Percentiles rank a stretch among this genome's conserved stretches.
Conservation (phyloP, 1,284 basidiomycete species). For the Singerocomus inundabilis region DNA sequence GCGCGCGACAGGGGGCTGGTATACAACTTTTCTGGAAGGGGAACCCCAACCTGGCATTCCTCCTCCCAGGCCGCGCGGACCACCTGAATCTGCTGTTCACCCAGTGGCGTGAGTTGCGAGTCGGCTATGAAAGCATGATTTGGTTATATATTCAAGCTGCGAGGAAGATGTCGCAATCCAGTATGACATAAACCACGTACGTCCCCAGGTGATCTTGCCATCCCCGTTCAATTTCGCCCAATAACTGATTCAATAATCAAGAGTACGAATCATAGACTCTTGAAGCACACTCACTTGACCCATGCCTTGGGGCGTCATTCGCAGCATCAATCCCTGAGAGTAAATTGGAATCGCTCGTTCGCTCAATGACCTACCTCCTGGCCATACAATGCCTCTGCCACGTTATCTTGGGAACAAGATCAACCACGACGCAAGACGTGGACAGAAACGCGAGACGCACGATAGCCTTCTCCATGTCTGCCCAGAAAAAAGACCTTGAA, state of each 20-base stretch:
- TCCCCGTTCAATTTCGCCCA: conserved; percentile 74
- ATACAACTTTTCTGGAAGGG: conserved; percentile 62
- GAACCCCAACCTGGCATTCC: conserved; percentile 53
- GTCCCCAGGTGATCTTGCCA: conserved; percentile 75
- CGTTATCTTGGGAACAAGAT: conserved; percentile 56
- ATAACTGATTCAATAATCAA: conserved; percentile 39
- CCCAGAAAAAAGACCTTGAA: conserved; percentile 69
- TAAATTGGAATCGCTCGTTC: background rate
- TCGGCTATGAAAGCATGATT: conserved; percentile 51
- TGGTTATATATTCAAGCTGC: background rate
- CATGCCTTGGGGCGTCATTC: conserved; percentile 38
- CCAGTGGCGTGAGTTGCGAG: conserved; percentile 67
- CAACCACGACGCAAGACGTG: background rate
- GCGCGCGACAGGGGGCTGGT: conserved; percentile 75
- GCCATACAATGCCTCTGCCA: conserved; percentile 73
- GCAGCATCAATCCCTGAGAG: background rate
- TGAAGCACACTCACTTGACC: conserved; percentile 46
- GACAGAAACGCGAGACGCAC: conserved; percentile 5
- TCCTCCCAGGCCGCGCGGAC: conserved; percentile 58
- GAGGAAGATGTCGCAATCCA: background rate
- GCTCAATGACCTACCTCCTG: conserved; percentile 40
- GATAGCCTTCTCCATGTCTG: conserved; percentile 71
- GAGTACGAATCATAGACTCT: background rate
- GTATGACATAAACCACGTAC: conserved; percentile 40
- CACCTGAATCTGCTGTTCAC: conserved; percentile 59